Evolutionary conservation across 2,329 filamentous ascomycete genomes (phyloP).

Genomic region (Cordyceps sp.): DNA sequence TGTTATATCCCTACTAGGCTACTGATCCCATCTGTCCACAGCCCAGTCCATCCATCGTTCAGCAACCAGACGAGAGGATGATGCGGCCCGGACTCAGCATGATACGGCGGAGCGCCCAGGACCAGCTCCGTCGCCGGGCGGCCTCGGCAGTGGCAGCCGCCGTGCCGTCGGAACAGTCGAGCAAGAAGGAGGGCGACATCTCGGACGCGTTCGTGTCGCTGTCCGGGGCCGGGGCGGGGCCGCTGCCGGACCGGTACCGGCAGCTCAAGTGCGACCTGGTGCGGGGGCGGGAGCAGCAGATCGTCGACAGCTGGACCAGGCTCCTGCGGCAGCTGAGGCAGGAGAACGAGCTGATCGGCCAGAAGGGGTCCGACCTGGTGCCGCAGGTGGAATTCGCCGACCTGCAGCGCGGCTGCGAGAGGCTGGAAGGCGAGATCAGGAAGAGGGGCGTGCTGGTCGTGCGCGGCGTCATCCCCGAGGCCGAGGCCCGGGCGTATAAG

Average conservation of each 20-base stretch:
- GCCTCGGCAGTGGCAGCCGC: constrained; percentile 2
- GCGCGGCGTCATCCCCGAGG: constrained; percentile 44
- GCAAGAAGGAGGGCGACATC: constrained; percentile 43
- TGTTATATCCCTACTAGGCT: too few species aligned
- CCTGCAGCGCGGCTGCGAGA: constrained; percentile 20
- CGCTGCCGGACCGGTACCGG: constrained; percentile 38
- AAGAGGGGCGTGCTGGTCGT: constrained; percentile 49
- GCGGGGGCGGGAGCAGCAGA: constrained; percentile 26
- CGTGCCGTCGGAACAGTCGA: constrained; percentile 2
- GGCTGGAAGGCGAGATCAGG: constrained; percentile 30
- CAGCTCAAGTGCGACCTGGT: constrained; percentile 37
- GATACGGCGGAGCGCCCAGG: too few species aligned
- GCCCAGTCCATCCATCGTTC: too few species aligned
- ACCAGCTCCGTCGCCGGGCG: too few species aligned
- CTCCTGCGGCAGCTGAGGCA: constrained; percentile 25
- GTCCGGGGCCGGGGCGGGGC: constrained; percentile 24
- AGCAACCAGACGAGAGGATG: too few species aligned
- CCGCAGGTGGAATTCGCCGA: constrained; percentile 32
- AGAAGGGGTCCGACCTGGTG: constrained; percentile 28
- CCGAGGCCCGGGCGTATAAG: constrained; percentile 49
- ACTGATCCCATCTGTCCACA: too few species aligned
- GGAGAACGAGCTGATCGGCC: constrained; percentile 31
- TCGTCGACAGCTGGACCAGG: constrained; percentile 30
- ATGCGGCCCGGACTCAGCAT: too few species aligned
- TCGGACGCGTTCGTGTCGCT: constrained; percentile 45